Evolutionary conservation across 164 flowering plant species (phyloP), one percentile per base, ranked within the genome.

Genomic region (Hamamelis virginiana): DNA sequence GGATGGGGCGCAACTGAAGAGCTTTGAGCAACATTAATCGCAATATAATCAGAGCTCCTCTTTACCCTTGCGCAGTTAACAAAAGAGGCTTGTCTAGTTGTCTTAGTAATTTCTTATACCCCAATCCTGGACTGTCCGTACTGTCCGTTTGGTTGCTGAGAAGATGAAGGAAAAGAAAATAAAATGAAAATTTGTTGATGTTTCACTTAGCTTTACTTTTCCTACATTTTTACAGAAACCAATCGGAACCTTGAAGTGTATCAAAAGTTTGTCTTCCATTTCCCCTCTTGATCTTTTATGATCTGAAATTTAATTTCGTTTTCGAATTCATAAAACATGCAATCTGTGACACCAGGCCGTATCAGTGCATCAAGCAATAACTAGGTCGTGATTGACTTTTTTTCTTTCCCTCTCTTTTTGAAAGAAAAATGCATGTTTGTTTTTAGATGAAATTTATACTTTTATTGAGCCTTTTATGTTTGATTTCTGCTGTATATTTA

Each of bases 291-390:
- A 21, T 53, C 21, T 44, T 51, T 57, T 16, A 53, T 16, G n/a
- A n/a, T n/a, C n/a, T n/a, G n/a, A n/a, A n/a, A n/a, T n/a, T n/a
- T n/a, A n/a, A n/a, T n/a, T 64, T 64, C 9, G 9, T 18, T 18
- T 64, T 38, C 57, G 1, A 51, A 21, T 45, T 61, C 75, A 89
- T 90, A 70, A 82, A 75, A 57, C 48, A 85, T 72, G 87, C 59
- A 5, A 28, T 67, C n/a, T 66, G 75, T 72, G 72, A 72, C 11
- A 84, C 52, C 87, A 78, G n/a, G 78, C 68, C 21, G 53, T 76
- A 64, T 87, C 84, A 8, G 74, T 53, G 50, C 85, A 84, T 80
- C 83, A 94, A 21, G 92, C 94, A 1, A 71, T 89, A 65, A 91
- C 97, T 28, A 87, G 97, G 97, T 91, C 23, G 27, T 81, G 59